Evolutionary conservation across 2,329 filamentous ascomycete species (phyloP), one percentile per base, ranked within the genome.

Genomic region (Amphichorda felina): DNA sequence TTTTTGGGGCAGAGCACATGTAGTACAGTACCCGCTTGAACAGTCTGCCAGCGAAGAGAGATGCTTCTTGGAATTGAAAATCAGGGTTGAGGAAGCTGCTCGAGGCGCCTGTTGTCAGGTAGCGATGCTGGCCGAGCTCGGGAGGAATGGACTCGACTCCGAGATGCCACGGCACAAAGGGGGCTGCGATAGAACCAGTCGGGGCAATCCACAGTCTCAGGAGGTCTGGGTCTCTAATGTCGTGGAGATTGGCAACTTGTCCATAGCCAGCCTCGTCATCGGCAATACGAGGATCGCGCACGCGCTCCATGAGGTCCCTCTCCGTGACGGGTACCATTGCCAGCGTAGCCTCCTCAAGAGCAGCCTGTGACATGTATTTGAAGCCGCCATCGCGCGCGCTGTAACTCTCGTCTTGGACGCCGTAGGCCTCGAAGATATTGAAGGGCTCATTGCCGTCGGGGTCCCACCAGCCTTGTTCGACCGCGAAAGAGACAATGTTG

Each of bases 281-380:
- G 14, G 45, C 36, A 34, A 50, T 45, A 36, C 49, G 46, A 19
- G 33, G 43, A 34, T 51, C 49, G 27, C 49, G 48, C 11, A 51
- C 48, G 18, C 47, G 43, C 38, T 57, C 55, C 43, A 64, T 63
- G 3, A 70, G 50, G 39, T 70, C 64, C 14, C 50, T 48, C 39
- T 72, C 68, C 0, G 64, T 66, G n/a, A 70, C 48, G 0, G 68
- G 66, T 2, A 54, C 57, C 49, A 64, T 67, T 13, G 58, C 63
- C 10, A 41, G 41, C 2, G 47, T 50, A 19, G 43, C 48, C 6
- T 46, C 30, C 25, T 50, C 48, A 4, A 50, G 43, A 8, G 35
- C 38, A 9, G 45, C 43, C 22, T 46, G 49, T n/a, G 49, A 49
- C 49, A 50, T 50, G 45, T 50, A 51, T 41, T 50, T 50, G 45